Base-by-base conservation (phyloP, 805 yeast genomes). In the Naumovozyma dairenensis region DNA sequence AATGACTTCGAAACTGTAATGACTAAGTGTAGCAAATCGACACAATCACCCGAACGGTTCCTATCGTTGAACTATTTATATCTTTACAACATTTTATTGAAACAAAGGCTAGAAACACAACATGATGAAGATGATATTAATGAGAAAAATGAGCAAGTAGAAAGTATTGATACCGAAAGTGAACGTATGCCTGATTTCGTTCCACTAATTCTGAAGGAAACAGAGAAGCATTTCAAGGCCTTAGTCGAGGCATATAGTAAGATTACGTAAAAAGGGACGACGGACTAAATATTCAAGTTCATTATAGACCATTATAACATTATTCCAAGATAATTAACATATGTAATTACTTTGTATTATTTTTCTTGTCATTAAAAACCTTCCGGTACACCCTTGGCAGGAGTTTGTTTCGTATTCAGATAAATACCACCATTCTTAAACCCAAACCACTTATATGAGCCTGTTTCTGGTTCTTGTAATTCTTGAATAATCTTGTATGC, bases 321-420 rank as follows among this genome's bases (percentile, higher is more conserved):
- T 6, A 27, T 14, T 14, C 12, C 12, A 13, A 27, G n/a, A 27
- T 16, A 37, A 22, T 29, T 26, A 25, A 15, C 29, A 38, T 21
- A 37, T n/a, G n/a, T n/a, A n/a, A n/a, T n/a, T n/a, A n/a, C n/a
- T n/a, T n/a, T n/a, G n/a, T n/a, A n/a, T n/a, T n/a, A n/a, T n/a
- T n/a, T n/a, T n/a, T n/a, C n/a, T n/a, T 14, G 15, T n/a, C 42
- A 59, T 42, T 62, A 73, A 56, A 86, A 86, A 6, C 93, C 93
- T 34, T 78, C 80, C 2, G 96, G 96, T 9, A 85, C 95, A 6
- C 94, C 95, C 40, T 71, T 71, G 0, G 95, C 95, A 43, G 77
- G 85, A 33, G 68, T 62, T 59, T 57, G 38, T 40, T 59, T 32
- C 41, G 57, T 40, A 46, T 65, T 54, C 43, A 69, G 32, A 53